Evolutionary conservation across 345 rosid genomes (phyloP).

Genomic region (Diplotaxis tenuifolia): DNA sequence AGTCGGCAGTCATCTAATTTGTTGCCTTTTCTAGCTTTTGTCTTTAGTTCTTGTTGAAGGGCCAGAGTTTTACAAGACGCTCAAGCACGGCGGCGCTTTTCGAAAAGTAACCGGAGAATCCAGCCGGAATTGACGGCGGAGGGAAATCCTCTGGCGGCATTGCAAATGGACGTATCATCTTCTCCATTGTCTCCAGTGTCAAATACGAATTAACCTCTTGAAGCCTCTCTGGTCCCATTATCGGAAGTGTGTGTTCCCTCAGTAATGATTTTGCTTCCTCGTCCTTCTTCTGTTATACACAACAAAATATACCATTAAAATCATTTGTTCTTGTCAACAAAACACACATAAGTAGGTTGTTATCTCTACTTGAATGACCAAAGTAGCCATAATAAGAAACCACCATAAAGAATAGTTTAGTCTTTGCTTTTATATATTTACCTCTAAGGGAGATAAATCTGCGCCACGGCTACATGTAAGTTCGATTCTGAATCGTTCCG

Average conservation of each 20-base stretch:
- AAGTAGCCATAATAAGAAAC: too few species aligned
- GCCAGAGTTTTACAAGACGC: conserved; percentile 75
- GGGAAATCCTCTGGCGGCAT: conserved; percentile 99
- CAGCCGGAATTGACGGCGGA: conserved; percentile 82
- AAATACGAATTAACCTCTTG: conserved; percentile 87
- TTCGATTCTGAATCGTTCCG: conserved; percentile 85
- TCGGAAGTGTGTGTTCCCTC: conserved; percentile 95
- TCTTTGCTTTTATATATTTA: conserved; percentile 20
- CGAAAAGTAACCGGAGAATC: conserved; percentile 92
- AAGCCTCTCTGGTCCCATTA: conserved; percentile 98
- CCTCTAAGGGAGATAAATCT: conserved; percentile 93
- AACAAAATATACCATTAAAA: neutral
- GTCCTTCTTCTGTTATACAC: conserved; percentile 50
- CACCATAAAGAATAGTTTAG: neutral
- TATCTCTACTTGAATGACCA: neutral
- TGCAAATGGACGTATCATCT: conserved; percentile 84
- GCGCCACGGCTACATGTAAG: conserved; percentile 97
- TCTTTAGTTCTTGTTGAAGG: conserved; percentile 55
- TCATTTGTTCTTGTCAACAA: neutral
- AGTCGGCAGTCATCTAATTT: neutral
- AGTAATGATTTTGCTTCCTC: conserved; percentile 68
- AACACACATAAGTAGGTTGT: neutral
- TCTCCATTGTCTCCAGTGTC: conserved; percentile 91
- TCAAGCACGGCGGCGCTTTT: conserved; percentile 93
- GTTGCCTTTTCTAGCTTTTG: conserved; percentile 26